phyloP scores from a whole-genome alignment of 2,329 filamentous ascomycete species.

The Paracoccidioides brasiliensis region DNA sequence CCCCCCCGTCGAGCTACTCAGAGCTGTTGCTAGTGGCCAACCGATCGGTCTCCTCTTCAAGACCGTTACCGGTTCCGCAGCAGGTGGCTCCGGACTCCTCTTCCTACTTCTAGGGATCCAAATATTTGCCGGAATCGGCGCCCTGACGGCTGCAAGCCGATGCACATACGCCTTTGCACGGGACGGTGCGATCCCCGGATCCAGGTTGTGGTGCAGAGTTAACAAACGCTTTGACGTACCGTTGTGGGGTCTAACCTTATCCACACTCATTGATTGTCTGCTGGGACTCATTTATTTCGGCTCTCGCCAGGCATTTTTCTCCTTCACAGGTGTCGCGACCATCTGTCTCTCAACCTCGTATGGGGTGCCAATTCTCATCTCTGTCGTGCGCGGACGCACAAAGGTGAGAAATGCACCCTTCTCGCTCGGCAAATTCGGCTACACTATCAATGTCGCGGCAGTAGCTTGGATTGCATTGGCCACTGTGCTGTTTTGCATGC shows the following conservation, averaged over 20 bases:
- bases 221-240: conserved; percentile 56
- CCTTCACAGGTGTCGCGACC: conserved; percentile 66
- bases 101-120: conserved; percentile 66
- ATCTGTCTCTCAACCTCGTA: conserved; percentile 67
- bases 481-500: conserved; percentile 66
- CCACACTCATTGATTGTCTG: conserved; percentile 54
- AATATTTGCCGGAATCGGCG: conserved; percentile 62
- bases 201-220: conserved; percentile 52
- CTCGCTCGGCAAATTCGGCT: conserved; percentile 56
- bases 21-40: conserved; percentile 56
- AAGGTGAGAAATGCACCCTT: conserved; percentile 53
- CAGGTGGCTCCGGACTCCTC: conserved; percentile 60
- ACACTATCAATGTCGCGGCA: conserved; percentile 53
- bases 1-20: conserved; percentile 51
- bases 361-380: conserved; percentile 61
- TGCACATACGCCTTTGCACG: conserved; percentile 66
- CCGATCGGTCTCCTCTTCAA: conserved; percentile 67
- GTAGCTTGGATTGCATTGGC: conserved; percentile 59
- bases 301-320: conserved; percentile 62
- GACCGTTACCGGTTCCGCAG: conserved; percentile 57
- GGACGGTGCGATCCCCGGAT: conserved; percentile 61
- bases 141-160: conserved; percentile 58
- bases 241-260: conserved; percentile 54
- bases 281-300: conserved; percentile 71
- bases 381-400: conserved; percentile 51